Base-by-base conservation (phyloP, 2,329 filamentous ascomycete genomes). In the Elsinoe australis region DNA sequence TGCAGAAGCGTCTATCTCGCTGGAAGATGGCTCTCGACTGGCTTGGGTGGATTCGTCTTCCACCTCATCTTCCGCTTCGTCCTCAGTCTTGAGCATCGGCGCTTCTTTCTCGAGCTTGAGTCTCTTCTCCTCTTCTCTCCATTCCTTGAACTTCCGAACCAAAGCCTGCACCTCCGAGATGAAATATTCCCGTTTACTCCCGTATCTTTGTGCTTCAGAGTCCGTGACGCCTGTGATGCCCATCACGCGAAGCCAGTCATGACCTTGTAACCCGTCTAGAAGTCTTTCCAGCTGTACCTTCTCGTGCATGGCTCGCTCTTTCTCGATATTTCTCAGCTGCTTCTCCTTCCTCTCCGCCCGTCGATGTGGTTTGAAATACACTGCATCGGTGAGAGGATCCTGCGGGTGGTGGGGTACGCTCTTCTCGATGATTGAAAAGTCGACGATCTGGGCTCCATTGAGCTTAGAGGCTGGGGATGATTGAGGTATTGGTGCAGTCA, bases 191-290 rank as follows among this genome's bases (percentile, higher is more conserved):
- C 92, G 79, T 52, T 92, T 92, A 2, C 84, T 81, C 64, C 95
- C 87, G 64, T 87, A 95, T 22, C 83, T 78, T 64, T 85, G 92
- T 67, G 87, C 90, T 59, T 87, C 86, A 17, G 80, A 80, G 60
- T 95, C 89, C 0, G 87, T 94, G 29, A 94, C 69, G 29, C 77
- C 87, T 54, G 81, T 90, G 26, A 96, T 83, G 19, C 90, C 92
- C 80, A 98, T 88, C 3, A 89, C 78, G 52, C 85, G 82, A 49
- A 95, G 72, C 92, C 92, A 98, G 65, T 96, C 92, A 50, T 85
- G 87, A 2, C 90, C 86, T 62, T 87, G 84, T 1, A 98, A 74
- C 14, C 87, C 87, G 47, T 92, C 87, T 5, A 95, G 73, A 12
- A 83, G 67, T 5, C 78, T 71, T 52, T 83, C 79, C n/a, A 83